Evolutionary conservation across 768 basidiomycete genomes (phyloP).

Genomic region (Kwoniella sp.): DNA sequence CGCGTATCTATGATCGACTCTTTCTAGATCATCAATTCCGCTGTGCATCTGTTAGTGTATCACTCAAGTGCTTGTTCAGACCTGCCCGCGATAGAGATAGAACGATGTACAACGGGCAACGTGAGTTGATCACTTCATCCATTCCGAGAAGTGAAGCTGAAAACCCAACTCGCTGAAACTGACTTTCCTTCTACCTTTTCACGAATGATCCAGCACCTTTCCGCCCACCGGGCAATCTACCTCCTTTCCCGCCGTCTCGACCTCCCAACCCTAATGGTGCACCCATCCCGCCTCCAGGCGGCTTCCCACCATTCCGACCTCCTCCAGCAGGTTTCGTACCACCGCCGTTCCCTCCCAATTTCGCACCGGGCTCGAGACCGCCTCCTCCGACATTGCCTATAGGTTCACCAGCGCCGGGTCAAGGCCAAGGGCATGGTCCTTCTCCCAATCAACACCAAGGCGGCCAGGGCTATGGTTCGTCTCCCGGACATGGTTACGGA

Average conservation of each 20-base stretch:
- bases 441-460: not conserved
- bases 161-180: conserved; percentile 1
- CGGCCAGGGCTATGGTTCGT: not conserved
- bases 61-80: not conserved
- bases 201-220: conserved; percentile 10
- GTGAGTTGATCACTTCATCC: conserved; percentile 16
- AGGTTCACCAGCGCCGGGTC: conserved; percentile 5
- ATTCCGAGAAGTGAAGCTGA: not conserved
- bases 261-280: conserved; percentile 23
- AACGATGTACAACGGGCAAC: conserved; percentile 29
- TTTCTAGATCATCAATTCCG: too few species aligned
- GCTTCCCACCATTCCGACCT: conserved; percentile 46
- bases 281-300: conserved; percentile 22
- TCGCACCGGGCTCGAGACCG: conserved; percentile 27
- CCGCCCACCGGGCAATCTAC: conserved; percentile 24
- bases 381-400: conserved; percentile 27
- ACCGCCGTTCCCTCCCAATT: conserved; percentile 47
- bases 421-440: conserved; percentile 2
- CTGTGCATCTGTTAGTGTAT: too few species aligned
- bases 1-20: too few species aligned
- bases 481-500: not conserved
- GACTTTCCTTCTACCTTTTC: not conserved
- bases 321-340: conserved; percentile 39
- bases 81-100: not conserved
- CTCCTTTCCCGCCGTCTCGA: conserved; percentile 41